Base-by-base conservation (phyloP, 108 stramenopile species). In the Schizochytrium sp. region DNA sequence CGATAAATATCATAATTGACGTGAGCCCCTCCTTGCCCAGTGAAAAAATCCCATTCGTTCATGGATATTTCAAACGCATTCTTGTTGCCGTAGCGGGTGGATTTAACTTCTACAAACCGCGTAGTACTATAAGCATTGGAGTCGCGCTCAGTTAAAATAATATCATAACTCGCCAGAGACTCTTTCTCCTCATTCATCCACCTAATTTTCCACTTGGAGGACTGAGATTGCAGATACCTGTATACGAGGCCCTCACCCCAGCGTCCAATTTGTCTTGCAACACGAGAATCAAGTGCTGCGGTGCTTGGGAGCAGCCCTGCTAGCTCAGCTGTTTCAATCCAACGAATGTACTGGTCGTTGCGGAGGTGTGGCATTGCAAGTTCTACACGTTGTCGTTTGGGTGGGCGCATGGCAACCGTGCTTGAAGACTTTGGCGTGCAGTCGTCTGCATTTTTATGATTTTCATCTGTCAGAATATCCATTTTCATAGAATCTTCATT, bases 131-230 rank as follows among this genome's bases (percentile, higher is more conserved):
- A 42, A 5, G 76, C 49, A 3, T 83, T 83, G 47, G 76, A 19
- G 17, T 46, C 28, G 12, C 76, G 76, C 47, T 83, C 50, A n/a
- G 53, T 83, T 53, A 83, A 55, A n/a, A 55, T 49, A 5, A 83
- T 40, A 53, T 83, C 76, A 2, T 38, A 83, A 28, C 50, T 55
- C 13, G 76, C 76, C 38, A 55, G 47, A n/a, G 76, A 83, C 76
- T 83, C 76, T 53, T 83, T 55, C 38, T 55, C n/a, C 53, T 83
- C 76, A 40, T 83, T 83, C 15, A 83, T 49, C 76, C 76, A 83
- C 45, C 55, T 40, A 55, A 83, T 53, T 19, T 83, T 83, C 76
- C 76, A 83, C 5, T 83, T 53, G 28, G 76, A n/a, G 47, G 28
- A 53, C 47, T 49, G 47, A n/a, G 50, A 47, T 10, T n/a, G 28